Evolutionary conservation across 129 eudicot species (phyloP).

Genomic region (Arctium minus): DNA sequence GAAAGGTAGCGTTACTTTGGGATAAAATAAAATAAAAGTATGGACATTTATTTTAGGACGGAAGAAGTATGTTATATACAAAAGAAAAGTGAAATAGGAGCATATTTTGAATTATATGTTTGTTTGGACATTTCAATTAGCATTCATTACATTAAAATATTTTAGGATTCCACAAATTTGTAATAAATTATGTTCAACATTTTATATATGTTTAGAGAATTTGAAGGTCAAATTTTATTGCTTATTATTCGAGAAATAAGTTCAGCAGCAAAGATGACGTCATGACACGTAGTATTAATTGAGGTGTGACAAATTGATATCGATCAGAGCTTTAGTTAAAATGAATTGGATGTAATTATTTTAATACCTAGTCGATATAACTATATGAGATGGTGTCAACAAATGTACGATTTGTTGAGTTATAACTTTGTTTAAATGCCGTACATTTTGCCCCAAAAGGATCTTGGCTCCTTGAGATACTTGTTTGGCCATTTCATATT

Average conservation of each 20-base stretch:
- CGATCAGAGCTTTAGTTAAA: no score
- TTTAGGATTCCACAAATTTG: neutral
- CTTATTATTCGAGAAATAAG: neutral
- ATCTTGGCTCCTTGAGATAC: neutral
- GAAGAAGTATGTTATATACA: no score
- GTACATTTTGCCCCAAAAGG: neutral
- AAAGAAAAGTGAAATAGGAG: neutral
- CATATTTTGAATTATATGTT: neutral
- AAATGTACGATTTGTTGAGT: neutral
- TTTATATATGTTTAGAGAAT: no score
- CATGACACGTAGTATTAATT: neutral
- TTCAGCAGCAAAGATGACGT: neutral
- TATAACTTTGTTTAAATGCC: neutral
- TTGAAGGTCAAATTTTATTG: neutral
- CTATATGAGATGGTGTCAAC: neutral
- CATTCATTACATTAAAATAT: neutral
- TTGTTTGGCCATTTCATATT: neutral
- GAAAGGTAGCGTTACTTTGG: no score
- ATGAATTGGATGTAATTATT: no score
- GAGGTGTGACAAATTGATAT: neutral
- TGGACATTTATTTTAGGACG: no score
- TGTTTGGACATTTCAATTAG: neutral
- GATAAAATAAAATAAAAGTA: no score
- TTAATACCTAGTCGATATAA: neutral
- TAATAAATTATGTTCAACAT: neutral